Evolutionary conservation across 345 rosid species (phyloP), one percentile per base, ranked within the genome.

Genomic region (Theobroma cacao): DNA sequence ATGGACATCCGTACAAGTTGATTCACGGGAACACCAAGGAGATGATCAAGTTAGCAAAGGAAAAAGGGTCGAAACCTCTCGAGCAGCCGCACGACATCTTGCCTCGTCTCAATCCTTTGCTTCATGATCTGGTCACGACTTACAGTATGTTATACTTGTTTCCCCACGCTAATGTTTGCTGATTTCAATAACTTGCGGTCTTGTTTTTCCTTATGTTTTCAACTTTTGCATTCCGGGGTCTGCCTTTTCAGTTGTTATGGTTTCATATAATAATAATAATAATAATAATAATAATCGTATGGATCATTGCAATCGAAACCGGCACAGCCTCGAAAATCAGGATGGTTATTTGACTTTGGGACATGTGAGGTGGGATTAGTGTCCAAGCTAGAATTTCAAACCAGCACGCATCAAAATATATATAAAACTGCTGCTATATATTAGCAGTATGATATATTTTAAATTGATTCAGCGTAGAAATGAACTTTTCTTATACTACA

Each of bases 101-200:
- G 61, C 62, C 78, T 67, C 81, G 66, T 6, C 4, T 83, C 48
- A 79, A 83, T 61, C 83, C 81, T 61, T 74, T 83, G 17, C 79
- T 83, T 75, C 83, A 77, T 10, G 5, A 50, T 8, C 80, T 79
- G 15, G 40, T 48, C 47, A 34, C 53, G 0, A 59, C 47, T 5
- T 67, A 66, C 58, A 77, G 80, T 80, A 80, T 40, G 74, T 70
- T 59, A 24, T 28, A 8, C 3, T 12, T 12, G 6, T 3, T 13
- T 60, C 5, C 34, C 1, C 36, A 28, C 17, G 1, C 9, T 2
- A n/a, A n/a, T n/a, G 6, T 20, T 31, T 52, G 11, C 22, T 20
- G 18, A 20, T 50, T 20, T 47, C 36, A 43, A 9, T 47, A 2
- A 2, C 1, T 26, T 69, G 12, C 71, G 0, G 31, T 66, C 22